Evolutionary conservation across 495 filamentous ascomycete species (phyloP), one percentile per base, ranked within the genome.

Genomic region (Penicillium odoratum): DNA sequence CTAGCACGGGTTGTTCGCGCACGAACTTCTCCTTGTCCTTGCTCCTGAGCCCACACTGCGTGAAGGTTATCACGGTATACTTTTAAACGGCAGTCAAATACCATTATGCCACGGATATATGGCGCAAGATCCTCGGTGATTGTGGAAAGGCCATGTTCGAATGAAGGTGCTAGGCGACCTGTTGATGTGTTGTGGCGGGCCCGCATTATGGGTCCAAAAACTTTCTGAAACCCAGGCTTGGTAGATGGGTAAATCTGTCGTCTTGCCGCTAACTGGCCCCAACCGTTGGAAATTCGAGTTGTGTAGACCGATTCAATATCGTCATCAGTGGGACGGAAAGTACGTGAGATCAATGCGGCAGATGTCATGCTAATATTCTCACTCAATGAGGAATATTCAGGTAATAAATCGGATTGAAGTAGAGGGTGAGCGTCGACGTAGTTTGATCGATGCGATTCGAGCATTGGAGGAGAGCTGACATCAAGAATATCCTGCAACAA

Each of bases 91-190:
- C 85, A 72, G 58, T 97, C 93, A 64, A 89, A 88, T 0, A 84
- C 74, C 29, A 91, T 85, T 60, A 97, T 96, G 9, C 79, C 75
- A 18, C 94, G 87, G 21, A 96, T 81, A 61, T 89, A 97, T 0
- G 93, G 93, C 0, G 89, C 91, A 7, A 97, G 72, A 57, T 98
- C 94, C 45, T 88, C 79, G 5, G 77, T 76, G 34, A 97, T 81
- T 8, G 84, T 74, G 3, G 72, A 63, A 40, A 85, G 65, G 0
- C 85, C 83, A 36, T 89, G 82, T 55, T 95, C 90, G 57, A 96
- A 90, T 0, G 85, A 80, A 0, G 89, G 91, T 0, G 83, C 69
- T 16, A 58, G 57, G 34, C 67, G 78, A 49, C 65, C 70, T 31
- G 60, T 70, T 13, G 66, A 66, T 44, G 66, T 64, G 0, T 61